Evolutionary conservation across 352 stramenopile genomes (phyloP).

Genomic region (Globisporangium irregulare): DNA sequence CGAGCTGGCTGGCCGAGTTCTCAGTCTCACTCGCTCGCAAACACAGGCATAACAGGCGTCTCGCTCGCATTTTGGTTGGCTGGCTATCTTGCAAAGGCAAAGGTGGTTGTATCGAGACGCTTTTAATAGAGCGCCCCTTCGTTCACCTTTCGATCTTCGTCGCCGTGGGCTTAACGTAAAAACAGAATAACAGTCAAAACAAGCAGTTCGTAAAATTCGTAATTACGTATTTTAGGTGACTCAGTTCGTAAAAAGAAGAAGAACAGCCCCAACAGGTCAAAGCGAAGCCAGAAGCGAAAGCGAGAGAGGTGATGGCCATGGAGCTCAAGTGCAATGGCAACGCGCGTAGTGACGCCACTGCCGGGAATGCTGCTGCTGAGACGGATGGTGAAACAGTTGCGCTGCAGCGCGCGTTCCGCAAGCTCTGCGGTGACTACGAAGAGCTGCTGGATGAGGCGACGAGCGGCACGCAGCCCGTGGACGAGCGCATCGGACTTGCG

Average conservation of each 20-base stretch:
- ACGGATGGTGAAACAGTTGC: slow-evolving; percentile 10
- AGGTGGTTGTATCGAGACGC: not conserved
- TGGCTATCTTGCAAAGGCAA: not conserved
- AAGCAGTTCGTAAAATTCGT: not conserved
- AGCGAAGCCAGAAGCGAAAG: not conserved
- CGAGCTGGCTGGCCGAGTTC: not conserved
- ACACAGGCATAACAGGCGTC: not conserved
- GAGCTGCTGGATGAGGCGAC: slow-evolving; percentile 63
- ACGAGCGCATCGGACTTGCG: slow-evolving; percentile 72
- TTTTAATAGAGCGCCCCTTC: slow-evolving; percentile 7
- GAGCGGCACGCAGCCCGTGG: slow-evolving; percentile 48
- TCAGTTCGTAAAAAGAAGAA: not conserved
- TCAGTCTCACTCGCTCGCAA: not conserved
- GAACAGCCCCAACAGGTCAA: not conserved
- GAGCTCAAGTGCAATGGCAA: not conserved
- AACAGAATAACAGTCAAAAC: not conserved
- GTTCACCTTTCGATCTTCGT: not conserved
- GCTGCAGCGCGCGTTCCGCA: slow-evolving; percentile 50
- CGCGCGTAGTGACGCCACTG: no score
- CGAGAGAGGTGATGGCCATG: not conserved
- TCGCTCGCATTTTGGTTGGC: slow-evolving; percentile 8
- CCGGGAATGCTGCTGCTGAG: no score
- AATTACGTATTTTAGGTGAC: slow-evolving; percentile 1
- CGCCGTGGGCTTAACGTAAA: not conserved
- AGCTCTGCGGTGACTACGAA: slow-evolving; percentile 62